A percentile compares a stretch with the other conserved stretches of the same genome.
Evolutionary conservation across 371 early-diverging fungal genomes (phyloP).

Genomic region (Lichtheimia ornata): DNA sequence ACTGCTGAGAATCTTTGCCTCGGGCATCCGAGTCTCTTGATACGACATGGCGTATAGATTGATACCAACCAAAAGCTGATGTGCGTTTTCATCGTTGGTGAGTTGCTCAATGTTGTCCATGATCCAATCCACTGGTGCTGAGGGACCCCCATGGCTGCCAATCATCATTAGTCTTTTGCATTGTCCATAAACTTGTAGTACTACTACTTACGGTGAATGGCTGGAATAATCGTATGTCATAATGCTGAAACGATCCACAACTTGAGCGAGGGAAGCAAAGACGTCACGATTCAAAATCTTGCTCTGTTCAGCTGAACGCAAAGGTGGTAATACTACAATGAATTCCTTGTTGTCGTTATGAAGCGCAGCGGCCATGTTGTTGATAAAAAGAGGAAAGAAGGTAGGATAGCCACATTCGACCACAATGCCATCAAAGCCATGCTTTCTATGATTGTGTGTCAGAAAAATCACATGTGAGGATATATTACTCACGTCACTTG

Average conservation of each 20-base stretch:
- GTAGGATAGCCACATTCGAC: conserved; percentile 54
- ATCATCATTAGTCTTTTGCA: not conserved
- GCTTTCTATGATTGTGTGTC: conserved; percentile 24
- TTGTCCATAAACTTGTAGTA: not conserved
- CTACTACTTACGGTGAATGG: conserved; percentile 32
- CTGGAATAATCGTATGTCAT: conserved; percentile 69
- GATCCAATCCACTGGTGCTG: conserved; percentile 60
- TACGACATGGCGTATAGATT: conserved; percentile 64
- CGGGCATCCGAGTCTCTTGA: conserved; percentile 16
- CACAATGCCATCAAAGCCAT: conserved; percentile 59
- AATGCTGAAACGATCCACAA: conserved; percentile 58
- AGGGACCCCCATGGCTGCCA: conserved; percentile 52
- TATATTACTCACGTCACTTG: conserved; percentile 35
- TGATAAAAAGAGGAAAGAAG: conserved; percentile 40
- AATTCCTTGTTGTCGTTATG: conserved; percentile 30
- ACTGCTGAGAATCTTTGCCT: conserved; percentile 38
- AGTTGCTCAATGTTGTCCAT: conserved; percentile 51
- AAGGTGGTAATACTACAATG: conserved; percentile 55
- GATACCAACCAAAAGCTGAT: conserved; percentile 54
- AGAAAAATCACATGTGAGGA: not conserved
- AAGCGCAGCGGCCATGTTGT: conserved; percentile 25
- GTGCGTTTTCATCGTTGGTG: conserved; percentile 34
- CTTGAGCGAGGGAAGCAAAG: conserved; percentile 34
- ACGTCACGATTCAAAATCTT: conserved; percentile 32
- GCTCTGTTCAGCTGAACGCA: conserved; percentile 30